A percentile compares a stretch with the other conserved stretches of the same genome.
These are phyloP conservation scores for Mycena galopus DNA, from an alignment of 768 basidiomycete genomes.

Conservation along the genomic window DNA sequence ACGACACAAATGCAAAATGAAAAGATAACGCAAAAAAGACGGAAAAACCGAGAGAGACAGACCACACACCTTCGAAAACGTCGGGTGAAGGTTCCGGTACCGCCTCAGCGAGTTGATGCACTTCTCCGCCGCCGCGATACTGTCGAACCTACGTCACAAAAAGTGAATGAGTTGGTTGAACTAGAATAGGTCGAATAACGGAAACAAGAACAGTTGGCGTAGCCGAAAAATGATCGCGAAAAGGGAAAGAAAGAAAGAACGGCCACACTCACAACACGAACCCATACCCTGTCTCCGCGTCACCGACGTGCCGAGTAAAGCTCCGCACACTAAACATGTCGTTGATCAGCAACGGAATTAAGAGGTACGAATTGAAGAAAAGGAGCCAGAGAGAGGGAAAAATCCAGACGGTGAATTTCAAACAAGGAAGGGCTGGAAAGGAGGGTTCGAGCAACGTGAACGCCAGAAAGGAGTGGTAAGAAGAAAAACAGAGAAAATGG, in stretches of 20 bases:
- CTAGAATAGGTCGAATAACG: too few species aligned
- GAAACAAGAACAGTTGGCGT: neutral
- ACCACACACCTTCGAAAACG: constrained; percentile 81
- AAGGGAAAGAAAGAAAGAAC: neutral
- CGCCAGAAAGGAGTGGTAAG: too few species aligned
- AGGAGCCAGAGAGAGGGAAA: too few species aligned
- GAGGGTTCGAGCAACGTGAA: too few species aligned
- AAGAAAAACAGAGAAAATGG: too few species aligned
- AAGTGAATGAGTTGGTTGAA: neutral
- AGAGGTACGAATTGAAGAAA: neutral
- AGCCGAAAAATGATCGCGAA: too few species aligned
- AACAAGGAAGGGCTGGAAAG: too few species aligned
- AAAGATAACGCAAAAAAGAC: neutral
- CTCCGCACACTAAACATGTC: constrained; percentile 78
- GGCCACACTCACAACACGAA: constrained; percentile 39
- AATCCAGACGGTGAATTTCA: too few species aligned
- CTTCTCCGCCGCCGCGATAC: constrained; percentile 74
- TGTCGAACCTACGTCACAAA: constrained; percentile 66
- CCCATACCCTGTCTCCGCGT: constrained; percentile 66
- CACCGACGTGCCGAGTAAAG: constrained; percentile 86
- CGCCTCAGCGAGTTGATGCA: constrained; percentile 80
- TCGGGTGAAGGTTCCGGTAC: constrained; percentile 85
- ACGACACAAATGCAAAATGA: neutral
- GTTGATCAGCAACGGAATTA: neutral
- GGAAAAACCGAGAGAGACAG: constrained; percentile 7